A percentile compares a stretch with the other conserved stretches of the same genome.
phyloP scores from a whole-genome alignment of 371 early-diverging fungal species.

The Thermomucor indicae-seudaticae region DNA sequence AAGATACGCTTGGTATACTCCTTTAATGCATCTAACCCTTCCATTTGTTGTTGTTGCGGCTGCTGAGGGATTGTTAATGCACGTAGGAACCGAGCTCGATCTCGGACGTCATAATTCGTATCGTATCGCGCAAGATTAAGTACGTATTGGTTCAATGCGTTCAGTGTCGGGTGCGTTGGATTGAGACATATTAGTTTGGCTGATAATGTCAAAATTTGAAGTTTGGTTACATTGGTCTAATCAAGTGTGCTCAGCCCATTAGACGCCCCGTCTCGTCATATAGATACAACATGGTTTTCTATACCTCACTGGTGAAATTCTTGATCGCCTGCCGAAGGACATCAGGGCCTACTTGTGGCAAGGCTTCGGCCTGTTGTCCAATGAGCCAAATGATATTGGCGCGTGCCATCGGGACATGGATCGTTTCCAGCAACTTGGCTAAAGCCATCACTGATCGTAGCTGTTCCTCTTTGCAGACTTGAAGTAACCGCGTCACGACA shows the following conservation, averaged over 20 bases:
- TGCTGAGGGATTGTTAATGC: conserved; percentile 57
- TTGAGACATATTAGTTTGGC: conserved; percentile 62
- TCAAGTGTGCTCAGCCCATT: neutral
- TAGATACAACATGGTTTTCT: neutral
- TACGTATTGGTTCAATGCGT: conserved; percentile 65
- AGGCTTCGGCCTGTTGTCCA: conserved; percentile 66
- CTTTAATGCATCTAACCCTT: conserved; percentile 35
- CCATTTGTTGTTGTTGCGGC: conserved; percentile 22
- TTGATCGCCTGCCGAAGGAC: conserved; percentile 76
- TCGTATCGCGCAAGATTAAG: conserved; percentile 89
- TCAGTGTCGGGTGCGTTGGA: conserved; percentile 38
- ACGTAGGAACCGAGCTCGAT: conserved; percentile 82
- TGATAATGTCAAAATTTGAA: conserved; percentile 79
- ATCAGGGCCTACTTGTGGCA: conserved; percentile 73
- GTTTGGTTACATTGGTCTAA: conserved; percentile 64
- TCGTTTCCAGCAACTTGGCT: conserved; percentile 61
- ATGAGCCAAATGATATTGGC: conserved; percentile 85
- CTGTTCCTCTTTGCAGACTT: conserved; percentile 48
- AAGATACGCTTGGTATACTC: conserved; percentile 45
- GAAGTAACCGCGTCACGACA: conserved; percentile 70
- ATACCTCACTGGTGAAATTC: conserved; percentile 66
- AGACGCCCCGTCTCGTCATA: neutral
- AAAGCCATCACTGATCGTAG: conserved; percentile 59
- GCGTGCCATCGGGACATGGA: conserved; percentile 62
- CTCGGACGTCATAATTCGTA: conserved; percentile 83